phyloP scores from a whole-genome alignment of 805 yeast species.

The Ogataea paraovalis region DNA sequence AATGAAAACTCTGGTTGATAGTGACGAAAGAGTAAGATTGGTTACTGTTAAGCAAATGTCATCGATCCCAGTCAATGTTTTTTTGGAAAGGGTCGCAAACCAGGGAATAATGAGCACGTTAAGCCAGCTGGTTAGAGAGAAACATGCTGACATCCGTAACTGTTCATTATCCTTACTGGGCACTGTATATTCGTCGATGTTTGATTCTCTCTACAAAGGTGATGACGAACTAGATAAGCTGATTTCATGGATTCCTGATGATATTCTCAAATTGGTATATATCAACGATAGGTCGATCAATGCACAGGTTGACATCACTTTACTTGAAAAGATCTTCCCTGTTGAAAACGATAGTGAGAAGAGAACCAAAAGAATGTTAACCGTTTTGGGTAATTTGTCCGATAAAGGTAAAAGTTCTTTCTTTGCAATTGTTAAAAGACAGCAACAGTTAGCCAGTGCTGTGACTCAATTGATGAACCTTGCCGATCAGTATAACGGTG shows the following conservation, averaged over 20 bases:
- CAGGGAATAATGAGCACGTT: conserved; percentile 49
- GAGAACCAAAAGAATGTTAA: conserved; percentile 53
- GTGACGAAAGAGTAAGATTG: conserved; percentile 68
- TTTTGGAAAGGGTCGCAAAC: conserved; percentile 46
- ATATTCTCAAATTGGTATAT: conserved; percentile 60
- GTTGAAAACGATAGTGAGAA: conserved; percentile 36
- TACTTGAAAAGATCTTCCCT: conserved; percentile 63
- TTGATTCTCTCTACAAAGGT: conserved; percentile 25
- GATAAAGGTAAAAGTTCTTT: conserved; percentile 61
- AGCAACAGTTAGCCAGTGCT: conserved; percentile 53
- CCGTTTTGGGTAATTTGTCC: conserved; percentile 45
- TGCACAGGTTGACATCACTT: conserved; percentile 54
- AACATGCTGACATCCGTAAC: conserved; percentile 58
- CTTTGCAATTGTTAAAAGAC: conserved; percentile 65
- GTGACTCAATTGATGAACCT: conserved; percentile 45
- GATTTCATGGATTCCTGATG: conserved; percentile 57
- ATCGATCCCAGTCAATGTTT: conserved; percentile 40
- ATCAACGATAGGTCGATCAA: conserved; percentile 69
- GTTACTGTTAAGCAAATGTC: conserved; percentile 52
- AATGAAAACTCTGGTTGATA: conserved; percentile 66
- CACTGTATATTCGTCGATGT: conserved; percentile 48
- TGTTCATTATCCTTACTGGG: conserved; percentile 54
- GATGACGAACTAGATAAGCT: conserved; percentile 29
- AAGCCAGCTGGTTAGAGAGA: conserved; percentile 67
- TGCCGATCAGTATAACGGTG: conserved; percentile 42